Evolutionary conservation across 768 basidiomycete genomes (phyloP).

Genomic region (Omphalotus guepiniiformis): DNA sequence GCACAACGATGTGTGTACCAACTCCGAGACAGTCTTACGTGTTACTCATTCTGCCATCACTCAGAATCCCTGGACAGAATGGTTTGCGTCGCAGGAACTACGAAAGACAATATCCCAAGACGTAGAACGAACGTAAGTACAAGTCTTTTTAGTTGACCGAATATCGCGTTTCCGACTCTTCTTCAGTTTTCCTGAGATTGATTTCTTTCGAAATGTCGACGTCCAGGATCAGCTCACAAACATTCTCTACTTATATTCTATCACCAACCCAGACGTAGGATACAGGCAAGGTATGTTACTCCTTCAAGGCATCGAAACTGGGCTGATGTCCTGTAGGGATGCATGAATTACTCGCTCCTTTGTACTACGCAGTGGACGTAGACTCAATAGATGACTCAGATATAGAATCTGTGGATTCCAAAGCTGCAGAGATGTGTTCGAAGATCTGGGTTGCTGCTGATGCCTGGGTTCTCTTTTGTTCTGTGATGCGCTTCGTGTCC

Average conservation of each 20-base stretch:
- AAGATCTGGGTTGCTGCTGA: conserved; percentile 76
- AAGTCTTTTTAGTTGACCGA: conserved; percentile 8
- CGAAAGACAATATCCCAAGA: conserved; percentile 90
- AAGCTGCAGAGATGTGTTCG: conserved; percentile 60
- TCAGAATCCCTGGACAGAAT: conserved; percentile 93
- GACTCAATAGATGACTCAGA: conserved; percentile 58
- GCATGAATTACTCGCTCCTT: conserved; percentile 92
- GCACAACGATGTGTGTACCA: conserved; percentile 57
- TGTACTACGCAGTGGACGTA: conserved; percentile 79
- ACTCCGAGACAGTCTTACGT: conserved; percentile 5
- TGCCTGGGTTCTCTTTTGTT: conserved; percentile 77
- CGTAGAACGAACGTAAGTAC: conserved; percentile 87
- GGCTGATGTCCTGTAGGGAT: conserved; percentile 54
- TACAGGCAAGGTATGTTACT: conserved; percentile 70
- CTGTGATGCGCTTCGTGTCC: conserved; percentile 76
- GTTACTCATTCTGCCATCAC: conserved; percentile 2
- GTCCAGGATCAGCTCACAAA: conserved; percentile 81
- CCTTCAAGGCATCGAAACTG: background rate
- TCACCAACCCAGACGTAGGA: conserved; percentile 75
- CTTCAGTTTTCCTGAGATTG: conserved; percentile 88
- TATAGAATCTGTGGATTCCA: conserved; percentile 25
- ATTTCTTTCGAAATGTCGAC: conserved; percentile 75
- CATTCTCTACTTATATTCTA: conserved; percentile 81
- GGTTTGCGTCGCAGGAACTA: conserved; percentile 88
- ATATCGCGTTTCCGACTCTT: background rate